Conservation (phyloP, 768 basidiomycete genomes). For the Gloeophyllum trabeum region DNA sequence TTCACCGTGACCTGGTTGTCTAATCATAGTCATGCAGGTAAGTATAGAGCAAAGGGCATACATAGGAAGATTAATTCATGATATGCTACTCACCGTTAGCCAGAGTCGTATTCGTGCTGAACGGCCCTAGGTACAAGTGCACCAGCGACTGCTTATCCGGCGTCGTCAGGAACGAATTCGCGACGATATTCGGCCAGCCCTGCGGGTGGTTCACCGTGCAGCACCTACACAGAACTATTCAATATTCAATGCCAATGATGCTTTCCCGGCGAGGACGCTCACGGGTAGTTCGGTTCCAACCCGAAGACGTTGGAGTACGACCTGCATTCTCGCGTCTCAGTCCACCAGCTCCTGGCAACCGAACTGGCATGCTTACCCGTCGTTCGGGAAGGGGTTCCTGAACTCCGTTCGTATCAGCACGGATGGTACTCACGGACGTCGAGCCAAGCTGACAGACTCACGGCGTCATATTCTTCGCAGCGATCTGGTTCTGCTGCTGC, state of each 20-base stretch:
- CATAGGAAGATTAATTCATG: not conserved
- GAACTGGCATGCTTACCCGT: slow-evolving; percentile 27
- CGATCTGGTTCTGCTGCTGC: slow-evolving; percentile 49
- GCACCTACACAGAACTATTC: too few relatives aligned
- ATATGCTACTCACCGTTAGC: slow-evolving; percentile 23
- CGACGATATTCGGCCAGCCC: slow-evolving; percentile 43
- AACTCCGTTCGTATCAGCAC: not conserved
- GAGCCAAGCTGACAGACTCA: slow-evolving; percentile 18
- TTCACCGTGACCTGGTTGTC: slow-evolving; percentile 30
- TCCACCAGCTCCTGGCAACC: not conserved
- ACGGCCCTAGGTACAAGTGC: slow-evolving; percentile 38
- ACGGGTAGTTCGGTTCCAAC: slow-evolving; percentile 39
- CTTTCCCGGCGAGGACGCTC: slow-evolving; percentile 9
- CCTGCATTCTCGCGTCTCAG: slow-evolving; percentile 10
- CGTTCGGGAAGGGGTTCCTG: slow-evolving; percentile 42
- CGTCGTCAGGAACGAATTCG: slow-evolving; percentile 38
- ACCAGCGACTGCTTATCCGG: slow-evolving; percentile 32
- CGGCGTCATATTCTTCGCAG: slow-evolving; percentile 43
- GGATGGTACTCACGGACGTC: not conserved
- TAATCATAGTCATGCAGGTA: slow-evolving; percentile 9
- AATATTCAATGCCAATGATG: too few relatives aligned
- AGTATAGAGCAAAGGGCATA: not conserved
- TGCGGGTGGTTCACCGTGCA: slow-evolving; percentile 46
- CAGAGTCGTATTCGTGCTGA: slow-evolving; percentile 28
- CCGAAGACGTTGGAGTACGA: slow-evolving; percentile 40